phyloP scores from a whole-genome alignment of 495 filamentous ascomycete genomes.

The Stereocaulon alpinum region DNA sequence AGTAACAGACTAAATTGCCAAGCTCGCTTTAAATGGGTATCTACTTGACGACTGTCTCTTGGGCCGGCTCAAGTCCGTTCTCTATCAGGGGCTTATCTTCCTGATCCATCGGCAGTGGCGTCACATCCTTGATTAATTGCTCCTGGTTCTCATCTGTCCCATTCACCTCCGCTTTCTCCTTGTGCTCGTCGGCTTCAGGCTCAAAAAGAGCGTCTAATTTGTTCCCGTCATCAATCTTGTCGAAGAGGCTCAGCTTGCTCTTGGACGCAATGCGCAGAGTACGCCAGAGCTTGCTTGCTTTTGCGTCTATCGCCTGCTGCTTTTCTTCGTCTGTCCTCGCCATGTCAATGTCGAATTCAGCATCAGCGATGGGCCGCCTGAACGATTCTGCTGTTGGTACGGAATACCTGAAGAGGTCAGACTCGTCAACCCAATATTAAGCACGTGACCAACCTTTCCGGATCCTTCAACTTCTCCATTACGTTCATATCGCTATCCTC shows the following conservation, averaged over 20 bases:
- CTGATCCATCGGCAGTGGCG: neutral
- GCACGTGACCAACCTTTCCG: constrained; percentile 36
- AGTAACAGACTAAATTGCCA: too few relatives aligned
- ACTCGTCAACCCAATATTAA: neutral
- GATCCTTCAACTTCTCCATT: constrained; percentile 48
- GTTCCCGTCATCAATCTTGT: constrained; percentile 74
- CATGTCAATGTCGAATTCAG: constrained; percentile 76
- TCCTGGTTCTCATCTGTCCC: constrained; percentile 9
- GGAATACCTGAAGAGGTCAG: constrained; percentile 28
- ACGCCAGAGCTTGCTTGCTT: constrained; percentile 82
- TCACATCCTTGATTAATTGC: neutral
- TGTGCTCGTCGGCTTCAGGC: constrained; percentile 26
- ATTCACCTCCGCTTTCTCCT: constrained; percentile 26
- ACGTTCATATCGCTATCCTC: constrained; percentile 45
- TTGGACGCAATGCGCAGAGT: constrained; percentile 67
- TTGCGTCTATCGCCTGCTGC: constrained; percentile 51
- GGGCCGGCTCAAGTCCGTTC: neutral
- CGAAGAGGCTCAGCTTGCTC: constrained; percentile 62
- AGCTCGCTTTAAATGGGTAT: neutral
- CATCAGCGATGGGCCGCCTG: constrained; percentile 51
- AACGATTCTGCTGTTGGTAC: constrained; percentile 48
- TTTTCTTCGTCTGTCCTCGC: constrained; percentile 61
- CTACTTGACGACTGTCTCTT: neutral
- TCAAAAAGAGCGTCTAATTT: constrained; percentile 49
- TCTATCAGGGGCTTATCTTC: neutral